Percentiles rank a stretch among this genome's conserved stretches.
phyloP scores from a whole-genome alignment of 2,329 filamentous ascomycete genomes.

The Phialophora macrospora region DNA sequence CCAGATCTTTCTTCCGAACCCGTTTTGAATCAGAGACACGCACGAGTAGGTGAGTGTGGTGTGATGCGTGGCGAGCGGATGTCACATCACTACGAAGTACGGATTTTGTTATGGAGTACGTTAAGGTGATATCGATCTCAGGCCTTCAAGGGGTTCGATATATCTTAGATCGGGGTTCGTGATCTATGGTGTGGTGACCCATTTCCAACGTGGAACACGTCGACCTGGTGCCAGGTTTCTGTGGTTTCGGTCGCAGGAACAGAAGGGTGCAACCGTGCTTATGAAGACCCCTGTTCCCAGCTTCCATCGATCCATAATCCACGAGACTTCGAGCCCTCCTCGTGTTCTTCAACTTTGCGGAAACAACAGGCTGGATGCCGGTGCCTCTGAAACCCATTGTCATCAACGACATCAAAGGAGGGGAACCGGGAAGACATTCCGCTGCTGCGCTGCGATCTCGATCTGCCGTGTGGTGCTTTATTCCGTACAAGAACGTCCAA shows the following conservation, averaged over 20 bases:
- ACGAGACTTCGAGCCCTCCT: background rate
- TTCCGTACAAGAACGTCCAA: background rate
- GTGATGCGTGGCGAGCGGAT: background rate
- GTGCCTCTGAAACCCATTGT: background rate
- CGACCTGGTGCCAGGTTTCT: background rate
- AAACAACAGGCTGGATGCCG: background rate
- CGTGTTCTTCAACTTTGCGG: background rate
- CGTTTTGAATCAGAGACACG: background rate
- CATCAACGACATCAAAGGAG: background rate
- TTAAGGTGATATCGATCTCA: background rate
- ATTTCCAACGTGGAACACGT: background rate
- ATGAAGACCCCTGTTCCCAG: background rate
- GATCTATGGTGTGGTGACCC: background rate
- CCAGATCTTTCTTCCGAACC: background rate
- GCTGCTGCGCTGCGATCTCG: background rate
- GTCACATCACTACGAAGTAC: background rate
- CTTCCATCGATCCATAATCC: background rate
- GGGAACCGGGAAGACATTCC: background rate
- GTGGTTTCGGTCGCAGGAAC: background rate
- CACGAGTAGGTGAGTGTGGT: background rate
- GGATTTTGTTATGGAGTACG: background rate
- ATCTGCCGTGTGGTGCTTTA: background rate
- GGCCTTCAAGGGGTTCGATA: background rate
- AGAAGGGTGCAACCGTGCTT: background rate
- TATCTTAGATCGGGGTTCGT: conserved; percentile 1